Conservation (phyloP, 2,329 filamentous ascomycete species). For the Biscogniauxia marginata region DNA sequence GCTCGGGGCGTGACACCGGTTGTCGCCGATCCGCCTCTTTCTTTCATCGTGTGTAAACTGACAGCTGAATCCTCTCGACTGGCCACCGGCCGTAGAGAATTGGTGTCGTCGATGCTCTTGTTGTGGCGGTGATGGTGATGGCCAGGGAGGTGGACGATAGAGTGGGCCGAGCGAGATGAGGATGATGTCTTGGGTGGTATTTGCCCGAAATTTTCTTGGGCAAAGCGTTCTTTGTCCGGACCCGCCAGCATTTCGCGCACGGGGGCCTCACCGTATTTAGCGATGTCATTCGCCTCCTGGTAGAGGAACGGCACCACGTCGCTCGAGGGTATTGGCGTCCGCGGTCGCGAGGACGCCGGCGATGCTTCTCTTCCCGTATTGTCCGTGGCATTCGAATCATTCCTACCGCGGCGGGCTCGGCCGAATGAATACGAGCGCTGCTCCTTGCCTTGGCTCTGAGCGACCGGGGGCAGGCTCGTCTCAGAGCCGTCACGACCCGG, state of each 20-base stretch:
- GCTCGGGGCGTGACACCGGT: conserved; percentile 56
- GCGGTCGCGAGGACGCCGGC: conserved; percentile 72
- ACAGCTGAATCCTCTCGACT: conserved; percentile 72
- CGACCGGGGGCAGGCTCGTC: conserved; percentile 54
- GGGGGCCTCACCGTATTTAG: conserved; percentile 73
- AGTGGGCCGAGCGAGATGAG: conserved; percentile 58
- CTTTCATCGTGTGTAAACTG: conserved; percentile 49
- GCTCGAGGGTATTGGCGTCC: conserved; percentile 82
- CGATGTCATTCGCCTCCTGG: conserved; percentile 80
- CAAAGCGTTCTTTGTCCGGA: conserved; percentile 67
- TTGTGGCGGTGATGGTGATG: conserved; percentile 66
- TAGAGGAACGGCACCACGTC: conserved; percentile 98
- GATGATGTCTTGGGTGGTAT: conserved; percentile 61
- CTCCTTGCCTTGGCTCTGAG: conserved; percentile 51
- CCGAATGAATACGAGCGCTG: conserved; percentile 63
- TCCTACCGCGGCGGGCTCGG: conserved; percentile 67
- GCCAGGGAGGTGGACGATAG: conserved; percentile 63
- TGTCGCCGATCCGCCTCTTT: conserved; percentile 46
- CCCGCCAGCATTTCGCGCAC: conserved; percentile 68
- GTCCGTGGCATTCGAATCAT: conserved; percentile 75
- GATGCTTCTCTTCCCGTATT: conserved; percentile 68
- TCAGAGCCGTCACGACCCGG: conserved; percentile 73
- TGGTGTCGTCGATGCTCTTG: conserved; percentile 65
- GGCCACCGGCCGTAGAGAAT: conserved; percentile 66
- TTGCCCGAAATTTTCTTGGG: conserved; percentile 46